These are phyloP conservation scores for Eucalyptus guilfoylei DNA, from an alignment of 345 rosid genomes.

Conservation along the genomic window DNA sequence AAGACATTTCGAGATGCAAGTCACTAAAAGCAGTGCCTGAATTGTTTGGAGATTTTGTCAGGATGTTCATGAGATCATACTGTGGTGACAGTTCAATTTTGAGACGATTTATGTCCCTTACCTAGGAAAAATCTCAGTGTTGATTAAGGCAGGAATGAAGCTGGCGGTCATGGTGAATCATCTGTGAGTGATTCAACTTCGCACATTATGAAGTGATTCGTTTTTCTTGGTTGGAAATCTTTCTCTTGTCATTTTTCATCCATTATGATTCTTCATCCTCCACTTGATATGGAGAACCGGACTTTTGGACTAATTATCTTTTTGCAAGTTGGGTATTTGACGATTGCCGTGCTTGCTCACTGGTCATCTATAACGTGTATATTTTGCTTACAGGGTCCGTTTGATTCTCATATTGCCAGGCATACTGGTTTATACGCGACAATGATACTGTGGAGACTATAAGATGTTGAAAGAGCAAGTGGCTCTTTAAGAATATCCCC, in stretches of 20 bases:
- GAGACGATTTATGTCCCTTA: background rate
- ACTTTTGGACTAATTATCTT: background rate
- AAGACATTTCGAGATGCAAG: too few species aligned
- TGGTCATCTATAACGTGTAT: background rate
- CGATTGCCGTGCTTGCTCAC: rapidly evolving
- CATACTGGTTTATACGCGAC: background rate
- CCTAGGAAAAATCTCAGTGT: rapidly evolving
- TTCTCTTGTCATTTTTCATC: background rate
- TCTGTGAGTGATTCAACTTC: background rate
- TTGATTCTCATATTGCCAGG: background rate
- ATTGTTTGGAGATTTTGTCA: background rate
- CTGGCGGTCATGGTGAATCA: background rate
- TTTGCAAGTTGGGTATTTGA: background rate
- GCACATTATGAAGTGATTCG: background rate
- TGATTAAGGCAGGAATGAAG: background rate
- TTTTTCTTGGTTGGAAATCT: background rate
- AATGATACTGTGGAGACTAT: rapidly evolving
- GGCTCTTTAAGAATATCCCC: too few species aligned
- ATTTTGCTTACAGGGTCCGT: rapidly evolving
- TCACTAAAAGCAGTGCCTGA: background rate
- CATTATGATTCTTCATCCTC: background rate
- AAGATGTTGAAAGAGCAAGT: too few species aligned
- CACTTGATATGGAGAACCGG: rapidly evolving
- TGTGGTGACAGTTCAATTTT: background rate
- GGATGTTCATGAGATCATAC: background rate